Percentiles rank a stretch among this genome's conserved stretches.
Evolutionary conservation across 352 stramenopile species (phyloP).

Genomic region (Peronosclerospora sorghi): DNA sequence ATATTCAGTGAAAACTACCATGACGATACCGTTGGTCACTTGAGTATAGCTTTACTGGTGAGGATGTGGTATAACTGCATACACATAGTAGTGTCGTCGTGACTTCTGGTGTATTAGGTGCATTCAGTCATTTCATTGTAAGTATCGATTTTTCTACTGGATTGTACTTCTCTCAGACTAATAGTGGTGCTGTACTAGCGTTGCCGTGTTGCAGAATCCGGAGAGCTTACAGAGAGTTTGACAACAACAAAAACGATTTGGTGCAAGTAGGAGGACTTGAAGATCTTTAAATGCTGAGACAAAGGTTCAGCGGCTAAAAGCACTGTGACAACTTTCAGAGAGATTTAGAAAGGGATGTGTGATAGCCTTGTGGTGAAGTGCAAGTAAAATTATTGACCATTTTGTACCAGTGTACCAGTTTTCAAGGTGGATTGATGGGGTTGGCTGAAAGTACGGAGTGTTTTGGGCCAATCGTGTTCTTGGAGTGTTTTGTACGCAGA

Average conservation of each 20-base stretch:
- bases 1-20: too few relatives aligned
- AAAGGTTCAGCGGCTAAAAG: constrained; percentile 90
- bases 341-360: constrained; percentile 88
- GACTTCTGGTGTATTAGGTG: constrained; percentile 85
- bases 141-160: not conserved
- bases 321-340: constrained; percentile 84
- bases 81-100: constrained; percentile 92
- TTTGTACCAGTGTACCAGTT: too few relatives aligned
- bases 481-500: too few relatives aligned
- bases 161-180: not conserved
- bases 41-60: constrained; percentile 44
- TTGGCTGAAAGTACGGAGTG: too few relatives aligned
- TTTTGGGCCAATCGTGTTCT: too few relatives aligned
- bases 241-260: constrained; percentile 93
- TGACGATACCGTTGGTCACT: too few relatives aligned
- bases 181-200: constrained; percentile 24
- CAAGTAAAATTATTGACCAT: too few relatives aligned
- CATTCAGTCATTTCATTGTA: constrained; percentile 66
- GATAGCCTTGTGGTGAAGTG: constrained; percentile 80
- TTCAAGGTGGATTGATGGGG: too few relatives aligned
- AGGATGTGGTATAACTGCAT: constrained; percentile 96
- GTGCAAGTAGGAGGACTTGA: constrained; percentile 94
- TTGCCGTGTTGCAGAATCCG: too few relatives aligned
- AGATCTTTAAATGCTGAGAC: constrained; percentile 93
- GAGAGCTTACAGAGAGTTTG: constrained; percentile 97